phyloP scores from a whole-genome alignment of 2,329 filamentous ascomycete species.

The Furcasterigmium sp. region DNA sequence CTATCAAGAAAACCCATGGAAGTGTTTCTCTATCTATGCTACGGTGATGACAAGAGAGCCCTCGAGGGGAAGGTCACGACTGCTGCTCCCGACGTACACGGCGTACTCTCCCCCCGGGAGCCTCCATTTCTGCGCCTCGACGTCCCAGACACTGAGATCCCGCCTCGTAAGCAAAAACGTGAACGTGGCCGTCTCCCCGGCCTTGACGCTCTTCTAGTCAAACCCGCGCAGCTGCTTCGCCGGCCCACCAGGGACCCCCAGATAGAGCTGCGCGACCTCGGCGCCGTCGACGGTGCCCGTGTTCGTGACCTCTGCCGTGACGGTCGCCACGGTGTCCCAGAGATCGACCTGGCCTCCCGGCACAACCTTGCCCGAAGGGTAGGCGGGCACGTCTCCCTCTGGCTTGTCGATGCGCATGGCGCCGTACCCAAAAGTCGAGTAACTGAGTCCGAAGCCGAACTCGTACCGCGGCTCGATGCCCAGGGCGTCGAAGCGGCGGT shows the following conservation, averaged over 20 bases:
- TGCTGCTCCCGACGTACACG: constrained; percentile 42
- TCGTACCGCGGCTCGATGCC: constrained; percentile 46
- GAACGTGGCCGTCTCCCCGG: constrained; percentile 25
- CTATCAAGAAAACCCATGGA: background rate
- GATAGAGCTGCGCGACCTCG: constrained; percentile 44
- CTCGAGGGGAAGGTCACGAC: constrained; percentile 35
- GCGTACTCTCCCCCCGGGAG: constrained; percentile 38
- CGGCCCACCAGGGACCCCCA: constrained; percentile 40
- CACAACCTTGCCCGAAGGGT: constrained; percentile 30
- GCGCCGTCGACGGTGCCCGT: constrained; percentile 34
- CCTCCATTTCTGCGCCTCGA: constrained; percentile 54
- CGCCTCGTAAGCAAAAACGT: constrained; percentile 53
- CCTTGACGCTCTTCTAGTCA: constrained; percentile 14
- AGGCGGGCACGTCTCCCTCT: constrained; percentile 21
- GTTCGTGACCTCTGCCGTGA: constrained; percentile 35
- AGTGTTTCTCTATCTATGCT: background rate
- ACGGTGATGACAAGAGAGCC: constrained; percentile 26
- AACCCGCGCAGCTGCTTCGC: constrained; percentile 59
- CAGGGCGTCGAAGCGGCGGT: constrained; percentile 46
- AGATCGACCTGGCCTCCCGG: constrained; percentile 41
- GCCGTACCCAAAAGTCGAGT: constrained; percentile 47
- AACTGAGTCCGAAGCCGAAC: constrained; percentile 52
- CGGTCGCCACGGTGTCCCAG: constrained; percentile 38
- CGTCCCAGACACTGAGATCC: constrained; percentile 64
- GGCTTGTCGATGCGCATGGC: constrained; percentile 30